A percentile compares a stretch with the other conserved stretches of the same genome.
Conservation (phyloP, 2,329 filamentous ascomycete species). For the Neofusicoccum umdonicola region DNA sequence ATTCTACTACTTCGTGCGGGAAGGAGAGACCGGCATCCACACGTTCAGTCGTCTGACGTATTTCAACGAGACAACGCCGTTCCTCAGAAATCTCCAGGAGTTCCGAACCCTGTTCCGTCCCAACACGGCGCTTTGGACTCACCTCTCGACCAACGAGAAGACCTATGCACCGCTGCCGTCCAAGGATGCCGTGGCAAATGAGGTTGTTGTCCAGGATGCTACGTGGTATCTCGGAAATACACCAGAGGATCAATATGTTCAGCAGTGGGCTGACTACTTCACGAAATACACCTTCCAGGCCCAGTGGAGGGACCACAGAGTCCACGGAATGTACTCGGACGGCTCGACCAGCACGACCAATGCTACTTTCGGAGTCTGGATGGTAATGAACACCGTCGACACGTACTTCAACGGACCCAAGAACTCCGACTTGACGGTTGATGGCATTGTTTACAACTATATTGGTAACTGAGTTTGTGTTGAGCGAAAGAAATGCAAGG, state of each 20-base stretch:
- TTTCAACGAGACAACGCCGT: constrained; percentile 56
- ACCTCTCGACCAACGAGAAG: constrained; percentile 57
- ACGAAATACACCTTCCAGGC: constrained; percentile 65
- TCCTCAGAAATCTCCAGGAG: constrained; percentile 59
- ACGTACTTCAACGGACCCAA: constrained; percentile 62
- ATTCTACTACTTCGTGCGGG: constrained; percentile 64
- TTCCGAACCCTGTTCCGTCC: constrained; percentile 62
- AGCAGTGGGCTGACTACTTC: constrained; percentile 59
- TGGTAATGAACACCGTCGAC: constrained; percentile 64
- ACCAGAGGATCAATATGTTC: constrained; percentile 55
- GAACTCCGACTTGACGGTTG: constrained; percentile 62
- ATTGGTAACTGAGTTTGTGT: constrained; percentile 33
- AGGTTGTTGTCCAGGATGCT: constrained; percentile 60
- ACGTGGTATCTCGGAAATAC: constrained; percentile 61
- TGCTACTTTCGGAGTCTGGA: constrained; percentile 58
- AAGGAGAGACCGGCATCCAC: constrained; percentile 62
- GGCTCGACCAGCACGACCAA: constrained; percentile 51
- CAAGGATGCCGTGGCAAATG: constrained; percentile 40
- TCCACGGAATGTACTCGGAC: constrained; percentile 56
- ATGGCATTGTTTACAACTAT: constrained; percentile 67
- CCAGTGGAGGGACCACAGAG: constrained; percentile 57
- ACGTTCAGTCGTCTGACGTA: constrained; percentile 61
- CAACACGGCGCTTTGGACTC: constrained; percentile 60
- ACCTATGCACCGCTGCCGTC: constrained; percentile 55
- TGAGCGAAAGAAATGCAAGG: background rate